Base-by-base conservation (phyloP, 257 asterid genomes). In the Perilla frutescens region DNA sequence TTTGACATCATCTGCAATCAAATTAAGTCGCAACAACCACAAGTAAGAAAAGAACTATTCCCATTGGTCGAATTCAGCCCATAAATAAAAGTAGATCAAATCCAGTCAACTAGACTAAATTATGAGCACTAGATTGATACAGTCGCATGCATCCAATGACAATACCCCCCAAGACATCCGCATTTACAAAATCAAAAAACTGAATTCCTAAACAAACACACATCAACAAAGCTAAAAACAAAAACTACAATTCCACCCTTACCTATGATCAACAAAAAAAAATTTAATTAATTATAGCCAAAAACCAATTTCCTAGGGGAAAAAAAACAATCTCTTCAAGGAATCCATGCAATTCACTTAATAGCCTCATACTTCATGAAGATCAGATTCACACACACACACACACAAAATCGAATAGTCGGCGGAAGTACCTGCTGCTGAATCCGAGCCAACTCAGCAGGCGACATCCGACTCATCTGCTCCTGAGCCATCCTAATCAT, bases 401-500 rank as follows among this genome's bases (percentile, higher is more conserved):
- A 45, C 66, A 43, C 37, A 4, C 9, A 29, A 34, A 36, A 49
- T 58, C 40, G 41, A 34, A 61, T 14, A 54, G 36, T n/a, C 62
- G 31, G 51, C 36, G 48, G 3, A 56, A 65, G 62, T 62, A 90
- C 99, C 99, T 94, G 96, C 81, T 94, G 96, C 71, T 91, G 99
- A 72, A 94, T 90, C 81, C 93, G 85, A 57, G 99, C 97, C 76
- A 94, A 77, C 51, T 94, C 97, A 70, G 88, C 93, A 10, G 99
- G 97, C 6, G 99, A 90, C 99, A 94, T 94, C 71, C 97, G 97
- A 73, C 89, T 90, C 96, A 94, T 94, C 91, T 94, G 97, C 84
- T 94, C 99, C 83, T 94, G 99, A 65, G 99, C 99, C 76, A 91
- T 80, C 84, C 90, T 79, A 56, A 94, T 87, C 87, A 94, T 39